Evolutionary conservation across 768 basidiomycete species (phyloP).

Genomic region (Boletus sp.): DNA sequence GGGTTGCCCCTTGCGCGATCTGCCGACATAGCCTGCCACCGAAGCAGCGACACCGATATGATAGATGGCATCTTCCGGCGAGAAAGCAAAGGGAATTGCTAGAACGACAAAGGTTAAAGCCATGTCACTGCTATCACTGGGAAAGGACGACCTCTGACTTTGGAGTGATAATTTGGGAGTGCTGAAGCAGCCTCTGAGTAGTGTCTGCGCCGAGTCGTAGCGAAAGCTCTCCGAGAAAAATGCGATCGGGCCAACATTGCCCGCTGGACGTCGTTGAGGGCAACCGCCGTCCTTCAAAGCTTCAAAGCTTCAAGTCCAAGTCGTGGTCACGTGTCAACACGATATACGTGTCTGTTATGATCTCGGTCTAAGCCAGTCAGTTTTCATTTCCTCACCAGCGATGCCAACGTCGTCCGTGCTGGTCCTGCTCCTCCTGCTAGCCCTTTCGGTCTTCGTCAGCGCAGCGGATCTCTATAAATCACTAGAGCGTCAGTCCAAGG

Average conservation of each 20-base stretch:
- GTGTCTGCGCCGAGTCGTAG: constrained; percentile 6
- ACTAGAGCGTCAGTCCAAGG: constrained; percentile 66
- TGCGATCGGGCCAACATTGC: constrained; percentile 18
- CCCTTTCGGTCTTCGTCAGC: constrained; percentile 29
- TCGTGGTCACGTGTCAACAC: constrained; percentile 24
- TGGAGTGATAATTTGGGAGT: constrained; percentile 28
- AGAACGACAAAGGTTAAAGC: constrained; percentile 7
- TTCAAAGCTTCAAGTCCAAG: neutral
- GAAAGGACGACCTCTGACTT: constrained; percentile 38
- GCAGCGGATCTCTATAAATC: constrained; percentile 81
- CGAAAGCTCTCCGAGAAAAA: neutral
- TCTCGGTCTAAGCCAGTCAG: neutral
- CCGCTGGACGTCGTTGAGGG: neutral
- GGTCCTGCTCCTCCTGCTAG: constrained; percentile 29
- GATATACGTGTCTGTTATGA: constrained; percentile 29
- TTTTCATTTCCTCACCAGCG: constrained; percentile 1
- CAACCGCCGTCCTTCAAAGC: neutral
- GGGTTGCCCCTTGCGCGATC: constrained; percentile 10
- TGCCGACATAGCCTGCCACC: constrained; percentile 28
- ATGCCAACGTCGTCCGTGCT: constrained; percentile 28
- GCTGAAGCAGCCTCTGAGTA: constrained; percentile 17
- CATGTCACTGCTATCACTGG: neutral
- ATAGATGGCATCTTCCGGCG: constrained; percentile 43
- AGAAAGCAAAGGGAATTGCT: constrained; percentile 54
- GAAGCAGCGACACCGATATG: constrained; percentile 35